phyloP scores from a whole-genome alignment of 352 stramenopile species.

The Blastocystis sp. region DNA sequence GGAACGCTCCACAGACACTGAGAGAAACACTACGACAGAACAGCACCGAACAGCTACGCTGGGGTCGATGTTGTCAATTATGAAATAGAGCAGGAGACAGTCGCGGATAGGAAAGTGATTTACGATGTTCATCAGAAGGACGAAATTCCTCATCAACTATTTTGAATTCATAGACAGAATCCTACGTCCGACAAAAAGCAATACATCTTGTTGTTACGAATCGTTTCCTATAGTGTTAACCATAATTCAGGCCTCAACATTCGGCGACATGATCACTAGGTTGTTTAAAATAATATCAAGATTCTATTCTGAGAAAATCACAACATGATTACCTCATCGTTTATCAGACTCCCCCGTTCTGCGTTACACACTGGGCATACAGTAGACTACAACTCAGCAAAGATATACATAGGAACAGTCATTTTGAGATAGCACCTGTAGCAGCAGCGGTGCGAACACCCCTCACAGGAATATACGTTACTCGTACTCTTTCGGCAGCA shows the following conservation, averaged over 20 bases:
- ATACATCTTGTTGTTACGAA: slow-evolving; percentile 6
- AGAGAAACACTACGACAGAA: not conserved
- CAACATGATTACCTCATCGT: not conserved
- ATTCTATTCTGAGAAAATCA: not conserved
- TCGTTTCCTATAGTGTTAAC: not conserved
- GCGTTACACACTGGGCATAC: not conserved
- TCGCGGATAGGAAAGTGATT: slow-evolving; percentile 19
- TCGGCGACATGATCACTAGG: not conserved
- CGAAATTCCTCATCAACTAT: slow-evolving; percentile 13
- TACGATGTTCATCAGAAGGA: slow-evolving; percentile 24
- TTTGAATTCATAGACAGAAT: not conserved
- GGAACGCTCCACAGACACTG: not conserved
- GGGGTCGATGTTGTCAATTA: not conserved
- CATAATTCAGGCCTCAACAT: not conserved
- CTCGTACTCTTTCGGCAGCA: not conserved
- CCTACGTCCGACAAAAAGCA: slow-evolving; percentile 1
- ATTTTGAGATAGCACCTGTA: not conserved
- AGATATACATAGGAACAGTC: not conserved
- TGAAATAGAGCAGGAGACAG: slow-evolving; percentile 29
- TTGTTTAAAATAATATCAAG: slow-evolving; percentile 26
- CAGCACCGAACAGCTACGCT: not conserved
- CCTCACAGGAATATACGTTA: not conserved
- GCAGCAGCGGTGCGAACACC: not conserved
- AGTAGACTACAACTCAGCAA: not conserved
- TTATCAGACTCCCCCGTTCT: slow-evolving; percentile 16